Percentiles rank a stretch among this genome's conserved stretches.
These are phyloP conservation scores for Fraxinus xanthoxyloides DNA, from an alignment of 305 asterid species.

Conservation along the genomic window DNA sequence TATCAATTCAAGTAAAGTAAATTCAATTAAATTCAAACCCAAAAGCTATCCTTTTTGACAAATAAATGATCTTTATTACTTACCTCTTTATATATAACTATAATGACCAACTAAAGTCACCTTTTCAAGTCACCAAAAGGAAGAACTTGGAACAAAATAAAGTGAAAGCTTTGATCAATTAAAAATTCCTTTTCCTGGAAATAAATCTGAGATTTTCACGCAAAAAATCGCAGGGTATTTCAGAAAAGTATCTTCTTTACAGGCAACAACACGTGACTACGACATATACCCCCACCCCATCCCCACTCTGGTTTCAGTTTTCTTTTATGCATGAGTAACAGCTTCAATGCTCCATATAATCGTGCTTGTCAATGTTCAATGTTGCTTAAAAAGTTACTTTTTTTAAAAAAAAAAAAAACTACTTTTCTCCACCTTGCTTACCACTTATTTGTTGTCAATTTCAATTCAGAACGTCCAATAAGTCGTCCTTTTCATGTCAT, in stretches of 20 bases:
- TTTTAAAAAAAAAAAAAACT: no score
- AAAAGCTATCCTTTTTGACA: neutral
- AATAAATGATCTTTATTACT: neutral
- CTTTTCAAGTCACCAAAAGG: neutral
- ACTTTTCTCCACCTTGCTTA: neutral
- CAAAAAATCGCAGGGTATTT: no score
- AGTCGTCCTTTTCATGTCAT: neutral
- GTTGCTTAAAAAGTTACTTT: neutral
- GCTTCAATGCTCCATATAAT: constrained; percentile 15
- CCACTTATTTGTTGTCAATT: neutral
- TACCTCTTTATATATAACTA: neutral
- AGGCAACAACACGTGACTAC: constrained; percentile 54
- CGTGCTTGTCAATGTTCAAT: neutral
- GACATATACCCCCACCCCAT: constrained; percentile 45
- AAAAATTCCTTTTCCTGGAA: neutral
- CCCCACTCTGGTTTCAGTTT: neutral
- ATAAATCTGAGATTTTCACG: constrained; percentile 12
- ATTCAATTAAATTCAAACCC: constrained; percentile 6
- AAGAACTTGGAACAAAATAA: neutral
- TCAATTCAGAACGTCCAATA: neutral
- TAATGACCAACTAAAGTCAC: neutral
- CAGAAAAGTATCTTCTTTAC: neutral
- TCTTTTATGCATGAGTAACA: constrained; percentile 20
- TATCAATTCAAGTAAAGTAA: neutral
- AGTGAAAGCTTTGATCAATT: neutral